These are phyloP conservation scores for Sclerotinia trifoliorum DNA, from an alignment of 2,329 filamentous ascomycete species.

Conservation along the genomic window DNA sequence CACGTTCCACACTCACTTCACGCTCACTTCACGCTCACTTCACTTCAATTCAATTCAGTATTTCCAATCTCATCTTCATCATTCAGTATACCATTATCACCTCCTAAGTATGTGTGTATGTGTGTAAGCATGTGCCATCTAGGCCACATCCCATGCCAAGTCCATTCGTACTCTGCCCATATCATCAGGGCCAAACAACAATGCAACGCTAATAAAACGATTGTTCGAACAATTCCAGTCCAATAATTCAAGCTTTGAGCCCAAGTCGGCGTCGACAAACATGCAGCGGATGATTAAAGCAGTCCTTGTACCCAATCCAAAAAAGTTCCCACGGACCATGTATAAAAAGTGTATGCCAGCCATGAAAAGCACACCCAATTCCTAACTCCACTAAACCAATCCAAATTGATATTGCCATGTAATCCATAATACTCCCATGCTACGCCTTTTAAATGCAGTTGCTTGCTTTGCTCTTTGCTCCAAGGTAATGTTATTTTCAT, in stretches of 20 bases:
- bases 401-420: conserved; percentile 25
- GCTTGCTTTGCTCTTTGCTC: conserved; percentile 15
- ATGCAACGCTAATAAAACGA: conserved; percentile 19
- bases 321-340: conserved; percentile 1
- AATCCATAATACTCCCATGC: conserved; percentile 18
- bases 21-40: neutral
- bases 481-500: conserved; percentile 3
- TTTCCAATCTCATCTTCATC: neutral
- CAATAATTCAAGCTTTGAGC: neutral
- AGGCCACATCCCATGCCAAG: neutral
- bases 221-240: conserved; percentile 11
- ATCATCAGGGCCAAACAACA: neutral
- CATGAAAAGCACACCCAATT: neutral
- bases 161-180: neutral
- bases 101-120: conserved; percentile 9
- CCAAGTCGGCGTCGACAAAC: neutral
- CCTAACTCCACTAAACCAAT: conserved; percentile 17
- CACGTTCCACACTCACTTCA: neutral
- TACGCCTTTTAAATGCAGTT: conserved; percentile 19
- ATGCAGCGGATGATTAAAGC: conserved; percentile 14
- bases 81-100: conserved; percentile 12
- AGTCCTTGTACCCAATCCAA: conserved; percentile 22
- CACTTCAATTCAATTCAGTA: neutral
- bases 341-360: conserved; percentile 8
- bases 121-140: neutral